A percentile compares a stretch with the other conserved stretches of the same genome.
phyloP scores from a whole-genome alignment of 2,329 filamentous ascomycete genomes.

The Alternaria brassicicola region DNA sequence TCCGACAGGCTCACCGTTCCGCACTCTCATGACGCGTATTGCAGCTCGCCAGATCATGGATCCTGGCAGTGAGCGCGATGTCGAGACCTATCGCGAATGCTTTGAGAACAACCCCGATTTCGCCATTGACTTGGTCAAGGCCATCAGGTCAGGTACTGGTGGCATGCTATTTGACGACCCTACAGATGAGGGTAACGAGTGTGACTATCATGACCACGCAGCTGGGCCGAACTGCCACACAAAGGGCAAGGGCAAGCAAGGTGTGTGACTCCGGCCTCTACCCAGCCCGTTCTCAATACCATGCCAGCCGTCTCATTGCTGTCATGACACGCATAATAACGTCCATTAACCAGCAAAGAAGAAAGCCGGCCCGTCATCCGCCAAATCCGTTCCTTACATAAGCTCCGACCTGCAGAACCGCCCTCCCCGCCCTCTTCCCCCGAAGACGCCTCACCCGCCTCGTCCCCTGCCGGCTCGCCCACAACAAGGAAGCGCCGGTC shows the following conservation, averaged over 20 bases:
- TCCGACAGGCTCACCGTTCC: conserved; percentile 55
- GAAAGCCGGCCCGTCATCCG: conserved; percentile 42
- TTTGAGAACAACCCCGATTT: conserved; percentile 59
- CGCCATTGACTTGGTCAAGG: conserved; percentile 60
- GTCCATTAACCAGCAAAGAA: conserved; percentile 47
- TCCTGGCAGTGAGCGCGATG: conserved; percentile 57
- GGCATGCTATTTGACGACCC: conserved; percentile 61
- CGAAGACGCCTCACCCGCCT: conserved; percentile 30
- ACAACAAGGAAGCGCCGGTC: conserved; percentile 38
- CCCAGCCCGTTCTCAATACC: conserved; percentile 16
- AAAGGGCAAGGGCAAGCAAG: conserved; percentile 46
- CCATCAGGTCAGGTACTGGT: conserved; percentile 57
- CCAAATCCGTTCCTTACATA: conserved; percentile 38
- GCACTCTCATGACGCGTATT: conserved; percentile 58
- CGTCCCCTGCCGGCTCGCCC: conserved; percentile 41
- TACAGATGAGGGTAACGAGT: conserved; percentile 52
- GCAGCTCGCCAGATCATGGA: conserved; percentile 65
- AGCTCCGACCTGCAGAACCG: conserved; percentile 37
- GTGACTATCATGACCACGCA: conserved; percentile 59
- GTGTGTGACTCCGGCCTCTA: conserved; percentile 39
- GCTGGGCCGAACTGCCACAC: conserved; percentile 50
- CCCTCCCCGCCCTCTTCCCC: conserved; percentile 41
- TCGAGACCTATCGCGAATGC: conserved; percentile 57
- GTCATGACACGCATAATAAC: conserved; percentile 38
- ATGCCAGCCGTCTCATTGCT: conserved; percentile 11